Evolutionary conservation across 768 basidiomycete species (phyloP).

Genomic region (Hysterangium stoloniferum): DNA sequence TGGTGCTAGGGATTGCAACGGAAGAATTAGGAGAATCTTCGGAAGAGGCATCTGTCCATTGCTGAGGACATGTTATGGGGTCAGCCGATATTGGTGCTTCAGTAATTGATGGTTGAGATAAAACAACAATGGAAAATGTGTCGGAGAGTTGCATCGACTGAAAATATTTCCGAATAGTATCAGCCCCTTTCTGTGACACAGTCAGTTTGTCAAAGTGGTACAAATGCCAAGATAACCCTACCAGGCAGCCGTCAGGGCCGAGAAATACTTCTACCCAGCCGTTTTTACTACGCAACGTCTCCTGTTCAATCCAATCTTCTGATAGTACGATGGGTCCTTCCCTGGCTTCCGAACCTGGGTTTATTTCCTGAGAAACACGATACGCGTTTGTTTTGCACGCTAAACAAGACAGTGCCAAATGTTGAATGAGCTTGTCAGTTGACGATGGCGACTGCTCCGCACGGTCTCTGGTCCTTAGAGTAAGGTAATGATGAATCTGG

Average conservation of each 20-base stretch:
- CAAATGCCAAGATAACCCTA: slow-evolving; percentile 34
- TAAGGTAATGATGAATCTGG: slow-evolving; percentile 63
- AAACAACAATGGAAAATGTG: slow-evolving; percentile 10
- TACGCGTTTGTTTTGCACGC: slow-evolving; percentile 58
- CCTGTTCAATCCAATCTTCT: slow-evolving; percentile 71
- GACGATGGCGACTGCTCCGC: background rate
- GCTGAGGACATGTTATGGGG: background rate
- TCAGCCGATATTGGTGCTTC: background rate
- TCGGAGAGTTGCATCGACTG: slow-evolving; percentile 11
- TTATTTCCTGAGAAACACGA: slow-evolving; percentile 56
- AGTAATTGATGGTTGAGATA: background rate
- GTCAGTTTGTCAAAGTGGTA: slow-evolving; percentile 5
- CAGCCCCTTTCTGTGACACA: slow-evolving; percentile 20
- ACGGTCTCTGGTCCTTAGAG: slow-evolving; percentile 40
- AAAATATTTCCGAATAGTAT: slow-evolving; percentile 18
- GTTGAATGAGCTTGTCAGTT: slow-evolving; percentile 34
- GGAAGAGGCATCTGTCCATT: too few relatives aligned
- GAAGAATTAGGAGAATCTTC: background rate
- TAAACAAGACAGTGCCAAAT: slow-evolving; percentile 60
- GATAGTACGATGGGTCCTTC: slow-evolving; percentile 63
- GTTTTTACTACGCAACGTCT: slow-evolving; percentile 53
- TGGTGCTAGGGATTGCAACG: slow-evolving; percentile 17
- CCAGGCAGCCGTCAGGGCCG: slow-evolving; percentile 39
- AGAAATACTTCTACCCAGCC: slow-evolving; percentile 72
- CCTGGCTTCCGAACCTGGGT: slow-evolving; percentile 47